A percentile compares a stretch with the other conserved stretches of the same genome.
phyloP scores from a whole-genome alignment of 805 yeast genomes.

The Ogataea siamensis region DNA sequence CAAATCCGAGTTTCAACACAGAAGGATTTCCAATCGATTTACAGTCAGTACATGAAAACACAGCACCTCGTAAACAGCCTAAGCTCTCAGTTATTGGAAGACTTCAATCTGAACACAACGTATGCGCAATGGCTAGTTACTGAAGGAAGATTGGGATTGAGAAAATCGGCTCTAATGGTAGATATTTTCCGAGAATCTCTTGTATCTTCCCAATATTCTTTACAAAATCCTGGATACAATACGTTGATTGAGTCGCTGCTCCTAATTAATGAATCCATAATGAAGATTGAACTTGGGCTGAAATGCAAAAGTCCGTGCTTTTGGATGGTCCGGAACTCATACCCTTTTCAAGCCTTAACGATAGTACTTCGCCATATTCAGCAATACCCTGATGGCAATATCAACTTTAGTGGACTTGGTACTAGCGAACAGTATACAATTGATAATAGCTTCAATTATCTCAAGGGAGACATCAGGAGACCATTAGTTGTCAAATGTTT shows the following conservation, averaged over 20 bases:
- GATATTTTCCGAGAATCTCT: constrained; percentile 9
- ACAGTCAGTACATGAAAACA: constrained; percentile 9
- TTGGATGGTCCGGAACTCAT: constrained; percentile 25
- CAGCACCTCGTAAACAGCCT: constrained; percentile 12
- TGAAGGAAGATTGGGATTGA: constrained; percentile 21
- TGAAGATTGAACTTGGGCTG: constrained; percentile 20
- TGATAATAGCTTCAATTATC: constrained; percentile 13
- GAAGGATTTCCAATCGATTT: constrained; percentile 9
- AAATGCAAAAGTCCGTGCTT: constrained; percentile 10
- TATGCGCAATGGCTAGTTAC: constrained; percentile 19
- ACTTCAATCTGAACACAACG: neutral
- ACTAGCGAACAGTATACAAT: constrained; percentile 16
- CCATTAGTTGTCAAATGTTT: constrained; percentile 15
- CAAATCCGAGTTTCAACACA: constrained; percentile 14
- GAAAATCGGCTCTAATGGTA: constrained; percentile 22
- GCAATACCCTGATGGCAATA: constrained; percentile 9
- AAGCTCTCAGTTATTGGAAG: constrained; percentile 8
- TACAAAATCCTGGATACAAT: constrained; percentile 15
- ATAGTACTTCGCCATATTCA: constrained; percentile 22
- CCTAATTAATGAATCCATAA: constrained; percentile 24
- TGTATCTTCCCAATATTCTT: constrained; percentile 7
- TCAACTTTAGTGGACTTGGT: constrained; percentile 15
- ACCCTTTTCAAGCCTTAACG: constrained; percentile 27
- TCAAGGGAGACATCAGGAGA: constrained; percentile 17
- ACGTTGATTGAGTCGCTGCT: constrained; percentile 23